Evolutionary conservation across 352 stramenopile genomes (phyloP).

Genomic region (Globisporangium yorkense): DNA sequence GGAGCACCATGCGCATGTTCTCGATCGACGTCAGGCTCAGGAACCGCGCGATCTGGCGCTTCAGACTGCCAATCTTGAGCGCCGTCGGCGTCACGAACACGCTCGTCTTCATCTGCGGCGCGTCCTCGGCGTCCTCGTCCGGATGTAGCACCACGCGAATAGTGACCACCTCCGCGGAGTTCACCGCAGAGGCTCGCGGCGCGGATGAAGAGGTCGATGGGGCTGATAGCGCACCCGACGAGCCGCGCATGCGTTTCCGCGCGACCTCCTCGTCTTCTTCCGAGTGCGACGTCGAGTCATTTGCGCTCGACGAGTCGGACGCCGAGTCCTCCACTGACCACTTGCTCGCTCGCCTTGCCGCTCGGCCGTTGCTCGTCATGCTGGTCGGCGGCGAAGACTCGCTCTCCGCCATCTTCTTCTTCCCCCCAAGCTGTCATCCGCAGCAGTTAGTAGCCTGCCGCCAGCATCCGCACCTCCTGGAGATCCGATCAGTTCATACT

Average conservation of each 20-base stretch:
- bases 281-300: slow-evolving; percentile 10
- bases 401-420: slow-evolving; percentile 9
- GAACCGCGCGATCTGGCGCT: slow-evolving; percentile 54
- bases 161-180: slow-evolving; percentile 25
- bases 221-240: background rate
- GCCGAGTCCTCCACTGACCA: background rate
- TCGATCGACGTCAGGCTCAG: slow-evolving; percentile 38
- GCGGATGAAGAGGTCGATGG: background rate
- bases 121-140: slow-evolving; percentile 21
- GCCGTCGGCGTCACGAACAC: slow-evolving; percentile 56
- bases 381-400: background rate
- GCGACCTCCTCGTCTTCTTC: slow-evolving; percentile 1
- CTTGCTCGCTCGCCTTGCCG: background rate
- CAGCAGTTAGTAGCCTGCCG: background rate
- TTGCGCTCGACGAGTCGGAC: slow-evolving; percentile 3
- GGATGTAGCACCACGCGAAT: slow-evolving; percentile 56
- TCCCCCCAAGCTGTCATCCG: background rate
- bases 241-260: slow-evolving; percentile 5
- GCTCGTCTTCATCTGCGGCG: slow-evolving; percentile 35
- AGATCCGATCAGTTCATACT: no score
- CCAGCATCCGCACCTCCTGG: no score
- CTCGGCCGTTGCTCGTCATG: background rate
- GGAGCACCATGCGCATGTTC: slow-evolving; percentile 56
- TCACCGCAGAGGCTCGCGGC: background rate
- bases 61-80: slow-evolving; percentile 69